Percentiles rank a stretch among this genome's conserved stretches.
Evolutionary conservation across 108 stramenopile species (phyloP).

Genomic region (Nitzschia sp.): DNA sequence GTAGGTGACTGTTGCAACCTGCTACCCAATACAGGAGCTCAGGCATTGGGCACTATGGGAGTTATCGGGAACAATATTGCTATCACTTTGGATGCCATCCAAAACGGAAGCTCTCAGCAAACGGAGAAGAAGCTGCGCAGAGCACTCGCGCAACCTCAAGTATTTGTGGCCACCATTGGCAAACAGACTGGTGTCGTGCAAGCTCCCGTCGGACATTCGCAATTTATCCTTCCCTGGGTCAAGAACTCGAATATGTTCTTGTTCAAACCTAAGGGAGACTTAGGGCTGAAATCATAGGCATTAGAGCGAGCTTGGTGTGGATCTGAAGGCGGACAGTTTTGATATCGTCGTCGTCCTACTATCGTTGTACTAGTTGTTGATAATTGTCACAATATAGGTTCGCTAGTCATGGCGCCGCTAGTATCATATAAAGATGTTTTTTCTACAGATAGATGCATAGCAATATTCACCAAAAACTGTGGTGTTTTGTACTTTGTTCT

Average conservation of each 20-base stretch:
- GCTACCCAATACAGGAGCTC: slow-evolving; percentile 25
- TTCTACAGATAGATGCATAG: too few relatives aligned
- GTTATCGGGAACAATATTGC: slow-evolving; percentile 27
- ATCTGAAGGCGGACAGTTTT: too few relatives aligned
- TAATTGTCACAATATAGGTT: too few relatives aligned
- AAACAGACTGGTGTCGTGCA: slow-evolving; percentile 26
- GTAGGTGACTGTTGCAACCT: slow-evolving; percentile 35
- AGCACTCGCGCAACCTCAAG: slow-evolving; percentile 2
- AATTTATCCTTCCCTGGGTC: slow-evolving; percentile 22
- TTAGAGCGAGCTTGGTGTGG: too few relatives aligned
- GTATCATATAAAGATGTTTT: too few relatives aligned
- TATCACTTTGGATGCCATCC: slow-evolving; percentile 13
- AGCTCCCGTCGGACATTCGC: slow-evolving; percentile 4
- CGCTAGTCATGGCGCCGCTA: too few relatives aligned
- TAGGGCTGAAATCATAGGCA: slow-evolving; percentile 8
- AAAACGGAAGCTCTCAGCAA: slow-evolving; percentile 2
- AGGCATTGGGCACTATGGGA: slow-evolving; percentile 6
- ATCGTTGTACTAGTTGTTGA: too few relatives aligned
- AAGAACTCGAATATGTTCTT: slow-evolving; percentile 34
- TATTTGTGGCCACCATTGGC: slow-evolving; percentile 26
- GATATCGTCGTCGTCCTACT: too few relatives aligned
- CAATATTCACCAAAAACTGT: too few relatives aligned
- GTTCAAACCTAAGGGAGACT: slow-evolving; percentile 8
- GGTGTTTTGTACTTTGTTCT: too few relatives aligned
- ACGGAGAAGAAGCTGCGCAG: slow-evolving; percentile 14